Evolutionary conservation across 129 eudicot species (phyloP).

Genomic region (Arctium lappa): DNA sequence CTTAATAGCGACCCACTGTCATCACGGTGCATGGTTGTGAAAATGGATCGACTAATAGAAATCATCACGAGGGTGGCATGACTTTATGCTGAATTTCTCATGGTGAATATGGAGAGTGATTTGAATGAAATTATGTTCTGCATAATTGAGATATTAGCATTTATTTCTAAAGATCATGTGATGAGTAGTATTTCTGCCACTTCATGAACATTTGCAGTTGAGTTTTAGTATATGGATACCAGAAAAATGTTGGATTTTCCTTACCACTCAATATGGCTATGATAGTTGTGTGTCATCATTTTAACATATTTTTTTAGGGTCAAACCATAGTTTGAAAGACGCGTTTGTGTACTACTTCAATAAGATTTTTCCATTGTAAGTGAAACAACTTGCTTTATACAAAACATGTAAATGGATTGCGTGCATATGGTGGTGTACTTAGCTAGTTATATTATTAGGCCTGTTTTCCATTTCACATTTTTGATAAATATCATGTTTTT

Average conservation of each 20-base stretch:
- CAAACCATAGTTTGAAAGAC: background rate
- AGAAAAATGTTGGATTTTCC: background rate
- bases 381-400: background rate
- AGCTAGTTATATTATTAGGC: background rate
- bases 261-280: background rate
- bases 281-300: background rate
- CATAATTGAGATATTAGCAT: background rate
- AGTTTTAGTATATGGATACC: background rate
- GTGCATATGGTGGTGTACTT: background rate
- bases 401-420: background rate
- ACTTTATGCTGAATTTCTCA: background rate
- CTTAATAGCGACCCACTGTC: background rate
- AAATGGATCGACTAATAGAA: background rate
- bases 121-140: background rate
- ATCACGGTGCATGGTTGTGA: background rate
- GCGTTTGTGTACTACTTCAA: background rate
- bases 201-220: background rate
- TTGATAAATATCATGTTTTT: background rate
- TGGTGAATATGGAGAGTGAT: background rate
- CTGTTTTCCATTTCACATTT: background rate
- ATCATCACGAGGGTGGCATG: background rate
- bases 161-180: background rate
- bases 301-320: background rate
- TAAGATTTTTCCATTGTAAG: background rate
- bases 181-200: background rate